Evolutionary conservation across 1,284 basidiomycete species (phyloP).

Genomic region (Marasmius fiardii): DNA sequence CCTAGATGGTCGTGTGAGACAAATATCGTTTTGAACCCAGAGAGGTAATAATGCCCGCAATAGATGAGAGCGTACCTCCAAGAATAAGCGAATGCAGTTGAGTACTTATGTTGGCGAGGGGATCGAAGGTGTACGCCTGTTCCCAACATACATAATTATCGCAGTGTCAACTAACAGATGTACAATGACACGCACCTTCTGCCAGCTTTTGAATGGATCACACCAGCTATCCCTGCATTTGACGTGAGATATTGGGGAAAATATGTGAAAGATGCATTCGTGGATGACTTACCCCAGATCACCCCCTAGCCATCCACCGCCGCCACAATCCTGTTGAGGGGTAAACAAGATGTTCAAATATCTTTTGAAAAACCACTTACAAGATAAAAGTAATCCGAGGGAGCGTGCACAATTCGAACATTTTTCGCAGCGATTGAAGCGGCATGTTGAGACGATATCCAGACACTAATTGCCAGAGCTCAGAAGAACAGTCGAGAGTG

Average conservation of each 20-base stretch:
- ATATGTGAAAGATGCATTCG: neutral
- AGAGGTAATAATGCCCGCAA: neutral
- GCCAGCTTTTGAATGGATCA: conserved; percentile 78
- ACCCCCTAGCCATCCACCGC: conserved; percentile 70
- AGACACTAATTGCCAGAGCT: conserved; percentile 43
- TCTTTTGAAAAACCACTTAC: neutral
- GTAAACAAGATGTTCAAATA: neutral
- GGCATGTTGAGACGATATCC: conserved; percentile 69
- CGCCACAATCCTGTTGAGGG: conserved; percentile 63
- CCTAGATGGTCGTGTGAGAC: conserved; percentile 16
- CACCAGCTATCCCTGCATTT: conserved; percentile 48
- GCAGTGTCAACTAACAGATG: neutral
- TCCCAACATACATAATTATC: neutral
- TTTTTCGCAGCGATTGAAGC: conserved; percentile 55
- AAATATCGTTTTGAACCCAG: neutral
- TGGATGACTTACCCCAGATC: neutral
- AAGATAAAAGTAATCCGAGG: conserved; percentile 77
- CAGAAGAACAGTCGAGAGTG: neutral
- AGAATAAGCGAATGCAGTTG: conserved; percentile 38
- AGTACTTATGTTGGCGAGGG: conserved; percentile 38
- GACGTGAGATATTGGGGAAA: neutral
- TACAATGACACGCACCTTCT: conserved; percentile 39
- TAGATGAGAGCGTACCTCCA: conserved; percentile 35
- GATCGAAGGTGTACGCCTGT: conserved; percentile 53
- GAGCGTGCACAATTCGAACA: conserved; percentile 61